These are phyloP conservation scores for Diaporthe longicolla DNA, from an alignment of 2,329 filamentous ascomycete genomes.

Conservation along the genomic window DNA sequence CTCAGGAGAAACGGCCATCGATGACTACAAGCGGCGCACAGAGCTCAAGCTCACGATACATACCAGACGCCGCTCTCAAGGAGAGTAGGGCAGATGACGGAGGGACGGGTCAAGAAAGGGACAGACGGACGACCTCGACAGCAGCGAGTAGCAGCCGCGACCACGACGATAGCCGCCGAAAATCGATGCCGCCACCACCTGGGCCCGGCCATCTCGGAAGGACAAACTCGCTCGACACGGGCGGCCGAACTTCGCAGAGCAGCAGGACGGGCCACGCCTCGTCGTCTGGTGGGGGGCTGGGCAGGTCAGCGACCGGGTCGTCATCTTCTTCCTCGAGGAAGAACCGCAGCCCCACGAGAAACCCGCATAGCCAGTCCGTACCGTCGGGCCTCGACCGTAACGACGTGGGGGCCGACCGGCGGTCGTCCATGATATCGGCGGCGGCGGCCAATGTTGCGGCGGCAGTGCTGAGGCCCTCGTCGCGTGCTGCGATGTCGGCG, in stretches of 20 bases:
- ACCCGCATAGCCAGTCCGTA: slow-evolving; percentile 39
- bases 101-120: slow-evolving; percentile 23
- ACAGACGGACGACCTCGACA: slow-evolving; percentile 26
- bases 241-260: slow-evolving; percentile 14
- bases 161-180: slow-evolving; percentile 35
- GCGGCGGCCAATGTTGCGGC: slow-evolving; percentile 31
- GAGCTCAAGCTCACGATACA: slow-evolving; percentile 38
- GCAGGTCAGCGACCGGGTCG: slow-evolving; percentile 14
- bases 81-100: slow-evolving; percentile 22
- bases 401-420: slow-evolving; percentile 14
- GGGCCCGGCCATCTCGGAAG: slow-evolving; percentile 34
- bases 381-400: slow-evolving; percentile 35
- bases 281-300: slow-evolving; percentile 13
- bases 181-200: slow-evolving; percentile 30
- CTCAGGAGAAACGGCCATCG: slow-evolving; percentile 33
- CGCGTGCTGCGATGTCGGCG: slow-evolving; percentile 7
- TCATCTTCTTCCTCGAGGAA: slow-evolving; percentile 32
- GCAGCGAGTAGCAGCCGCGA: slow-evolving; percentile 32
- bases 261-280: slow-evolving; percentile 31
- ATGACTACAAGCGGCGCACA: slow-evolving; percentile 5
- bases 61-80: slow-evolving; percentile 33
- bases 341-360: slow-evolving; percentile 41
- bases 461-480: slow-evolving; percentile 16
- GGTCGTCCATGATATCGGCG: slow-evolving; percentile 25
- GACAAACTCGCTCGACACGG: slow-evolving; percentile 32